Conservation (phyloP, 1,284 basidiomycete species). For the Bondarzewia mesenterica region DNA sequence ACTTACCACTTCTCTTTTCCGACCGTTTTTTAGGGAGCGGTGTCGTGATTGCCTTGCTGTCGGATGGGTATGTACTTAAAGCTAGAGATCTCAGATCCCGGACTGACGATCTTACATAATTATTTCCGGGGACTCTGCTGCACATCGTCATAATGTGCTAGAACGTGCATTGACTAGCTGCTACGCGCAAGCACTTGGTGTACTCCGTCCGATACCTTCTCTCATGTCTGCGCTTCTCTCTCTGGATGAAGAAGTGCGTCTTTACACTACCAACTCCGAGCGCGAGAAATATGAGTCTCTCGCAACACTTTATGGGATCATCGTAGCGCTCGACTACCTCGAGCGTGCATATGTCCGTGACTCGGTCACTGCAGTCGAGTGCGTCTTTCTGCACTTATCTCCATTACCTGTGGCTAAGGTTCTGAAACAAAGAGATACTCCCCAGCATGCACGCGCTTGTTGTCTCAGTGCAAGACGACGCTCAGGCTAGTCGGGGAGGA, state of each 20-base stretch:
- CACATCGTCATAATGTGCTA: too few species aligned
- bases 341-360: conserved; percentile 95
- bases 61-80: too few species aligned
- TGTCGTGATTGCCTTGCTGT: too few species aligned
- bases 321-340: conserved; percentile 80
- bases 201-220: too few species aligned
- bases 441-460: conserved; percentile 84
- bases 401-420: background rate
- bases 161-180: background rate
- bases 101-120: too few species aligned
- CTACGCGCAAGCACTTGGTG: too few species aligned
- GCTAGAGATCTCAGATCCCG: too few species aligned
- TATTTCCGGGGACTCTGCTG: too few species aligned
- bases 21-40: too few species aligned
- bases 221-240: conserved; percentile 34
- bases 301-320: conserved; percentile 87
- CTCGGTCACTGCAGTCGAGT: conserved; percentile 86
- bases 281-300: conserved; percentile 86
- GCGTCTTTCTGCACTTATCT: conserved; percentile 23
- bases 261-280: conserved; percentile 85
- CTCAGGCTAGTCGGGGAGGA: conserved; percentile 86
- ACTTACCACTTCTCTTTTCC: too few species aligned
- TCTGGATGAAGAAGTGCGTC: conserved; percentile 85
- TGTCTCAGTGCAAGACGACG: conserved; percentile 97
- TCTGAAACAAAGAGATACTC: conserved; percentile 71